These are phyloP conservation scores for Tilletia indica DNA, from an alignment of 1,284 basidiomycete species.

Conservation along the genomic window DNA sequence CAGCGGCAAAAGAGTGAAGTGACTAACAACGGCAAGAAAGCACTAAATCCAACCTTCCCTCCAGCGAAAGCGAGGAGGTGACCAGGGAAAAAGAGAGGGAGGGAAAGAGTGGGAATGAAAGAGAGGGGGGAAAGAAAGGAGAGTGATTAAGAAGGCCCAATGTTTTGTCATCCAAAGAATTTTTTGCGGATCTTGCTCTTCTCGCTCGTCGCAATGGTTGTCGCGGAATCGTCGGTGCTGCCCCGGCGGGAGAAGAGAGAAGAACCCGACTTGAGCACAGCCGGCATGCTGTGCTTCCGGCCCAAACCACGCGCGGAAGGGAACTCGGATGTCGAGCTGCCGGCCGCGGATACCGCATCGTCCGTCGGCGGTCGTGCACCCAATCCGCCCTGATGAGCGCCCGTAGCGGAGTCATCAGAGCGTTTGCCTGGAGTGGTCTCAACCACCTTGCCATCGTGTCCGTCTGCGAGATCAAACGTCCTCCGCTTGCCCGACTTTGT, in stretches of 20 bases:
- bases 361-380: neutral
- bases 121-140: too few relatives aligned
- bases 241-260: slow-evolving; percentile 1
- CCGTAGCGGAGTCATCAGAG: neutral
- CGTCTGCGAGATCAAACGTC: slow-evolving; percentile 26
- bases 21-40: too few relatives aligned
- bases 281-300: slow-evolving; percentile 10
- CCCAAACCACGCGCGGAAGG: neutral
- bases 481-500: slow-evolving; percentile 20
- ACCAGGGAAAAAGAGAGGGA: too few relatives aligned
- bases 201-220: neutral
- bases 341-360: neutral
- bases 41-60: neutral
- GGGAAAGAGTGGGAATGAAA: too few relatives aligned
- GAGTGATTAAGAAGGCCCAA: too few relatives aligned
- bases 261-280: slow-evolving; percentile 4
- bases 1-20: neutral
- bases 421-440: slow-evolving; percentile 19
- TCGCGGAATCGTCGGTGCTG: neutral
- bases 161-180: slow-evolving; percentile 4
- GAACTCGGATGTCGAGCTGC: neutral
- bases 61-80: neutral
- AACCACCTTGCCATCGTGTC: slow-evolving; percentile 22
- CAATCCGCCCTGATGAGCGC: neutral
- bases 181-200: slow-evolving; percentile 3